Base-by-base conservation (phyloP, 768 basidiomycete species). In the Mycena latifolia region DNA sequence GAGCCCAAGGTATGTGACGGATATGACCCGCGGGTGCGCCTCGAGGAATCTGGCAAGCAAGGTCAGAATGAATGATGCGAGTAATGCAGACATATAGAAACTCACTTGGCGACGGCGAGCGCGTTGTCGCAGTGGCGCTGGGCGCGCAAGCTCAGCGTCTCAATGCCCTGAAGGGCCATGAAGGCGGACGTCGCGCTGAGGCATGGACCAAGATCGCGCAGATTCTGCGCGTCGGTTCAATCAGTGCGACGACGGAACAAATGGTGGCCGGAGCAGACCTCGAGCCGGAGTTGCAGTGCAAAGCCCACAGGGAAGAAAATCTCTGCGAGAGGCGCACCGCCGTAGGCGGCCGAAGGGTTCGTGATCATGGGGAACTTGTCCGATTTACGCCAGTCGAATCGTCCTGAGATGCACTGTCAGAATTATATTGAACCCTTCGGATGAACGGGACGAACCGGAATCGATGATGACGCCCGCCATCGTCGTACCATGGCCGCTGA, bases 1-100 rank as follows among this genome's bases (percentile, higher is more conserved):
- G 0, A 94, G 84, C 7, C 94, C 94, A 47, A 89, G 84, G 72
- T 95, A 95, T 0, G 88, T 89, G 2, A 94, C 90, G 92, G 91
- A 94, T 5, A 86, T 77, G 27, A 95, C 85, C 35, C 85, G 82
- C 14, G 87, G 85, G 74, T 95, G 88, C 54, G 84, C 76, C 71
- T 88, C 81, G 33, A 95, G 85, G 81, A 84, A 92, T 46, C 79
- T 82, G 53, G 6, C 69, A 67, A 41, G 33, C 31, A 6, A 43
- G 29, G 9, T 56, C 18, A 53, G 18, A 29, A 25, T 10, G 47
- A 41, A 41, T 8, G 47, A 17, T 4, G 31, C 29, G 29, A 12
- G 12, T 25, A 8, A 10, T 12, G 55, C 22, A 45, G 5, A 37
- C 41, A 4, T n/a, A n/a, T n/a, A n/a, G n/a, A n/a, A n/a, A n/a